Evolutionary conservation across 495 filamentous ascomycete species (phyloP).

Genomic region (Xylaria grammica): DNA sequence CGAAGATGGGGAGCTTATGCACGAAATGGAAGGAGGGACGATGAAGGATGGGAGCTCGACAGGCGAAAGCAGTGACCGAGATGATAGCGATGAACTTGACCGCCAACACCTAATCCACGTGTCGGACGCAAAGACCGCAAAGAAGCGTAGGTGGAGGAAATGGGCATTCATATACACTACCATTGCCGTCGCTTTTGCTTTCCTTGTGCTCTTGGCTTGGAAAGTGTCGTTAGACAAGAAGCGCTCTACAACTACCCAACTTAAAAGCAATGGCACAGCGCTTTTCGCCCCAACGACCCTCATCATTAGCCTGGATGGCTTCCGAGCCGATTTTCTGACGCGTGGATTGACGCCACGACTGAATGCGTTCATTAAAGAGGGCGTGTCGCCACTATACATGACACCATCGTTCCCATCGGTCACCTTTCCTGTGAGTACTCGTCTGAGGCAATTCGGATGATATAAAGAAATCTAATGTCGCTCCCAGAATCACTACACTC

Average conservation of each 20-base stretch:
- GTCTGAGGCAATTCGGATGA: neutral
- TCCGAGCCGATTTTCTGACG: conserved; percentile 92
- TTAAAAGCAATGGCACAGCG: conserved; percentile 81
- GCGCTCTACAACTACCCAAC: conserved; percentile 24
- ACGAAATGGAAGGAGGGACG: conserved; percentile 85
- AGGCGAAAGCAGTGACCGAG: conserved; percentile 59
- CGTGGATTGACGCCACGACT: conserved; percentile 84
- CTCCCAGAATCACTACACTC: conserved; percentile 81
- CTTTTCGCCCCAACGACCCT: conserved; percentile 90
- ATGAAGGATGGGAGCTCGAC: conserved; percentile 67
- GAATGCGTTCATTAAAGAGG: conserved; percentile 76
- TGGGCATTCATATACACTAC: conserved; percentile 60
- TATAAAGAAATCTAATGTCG: conserved; percentile 6
- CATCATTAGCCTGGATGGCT: conserved; percentile 92
- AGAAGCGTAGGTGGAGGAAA: conserved; percentile 48
- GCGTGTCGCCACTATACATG: conserved; percentile 91
- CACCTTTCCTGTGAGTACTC: conserved; percentile 73
- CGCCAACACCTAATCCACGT: conserved; percentile 50
- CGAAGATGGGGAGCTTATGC: conserved; percentile 80
- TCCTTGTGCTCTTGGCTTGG: conserved; percentile 56
- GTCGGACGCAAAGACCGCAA: conserved; percentile 49
- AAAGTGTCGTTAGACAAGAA: conserved; percentile 51
- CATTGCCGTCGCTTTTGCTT: conserved; percentile 56
- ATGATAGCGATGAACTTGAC: conserved; percentile 60
- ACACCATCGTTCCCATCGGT: conserved; percentile 91